Base-by-base conservation (phyloP, 768 basidiomycete species). In the Trametes cingulata region DNA sequence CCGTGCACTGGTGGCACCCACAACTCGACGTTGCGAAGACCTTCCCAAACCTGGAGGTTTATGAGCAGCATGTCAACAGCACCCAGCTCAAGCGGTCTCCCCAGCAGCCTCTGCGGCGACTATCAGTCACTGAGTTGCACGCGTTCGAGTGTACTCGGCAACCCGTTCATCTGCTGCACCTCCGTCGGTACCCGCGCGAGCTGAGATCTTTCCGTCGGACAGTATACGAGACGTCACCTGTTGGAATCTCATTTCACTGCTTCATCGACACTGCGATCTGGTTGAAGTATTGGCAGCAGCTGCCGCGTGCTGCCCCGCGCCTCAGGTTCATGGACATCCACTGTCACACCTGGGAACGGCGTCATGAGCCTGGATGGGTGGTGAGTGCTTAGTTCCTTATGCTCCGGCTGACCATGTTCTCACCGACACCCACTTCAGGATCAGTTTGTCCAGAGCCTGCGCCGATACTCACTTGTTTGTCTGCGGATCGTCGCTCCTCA, bases 221-320 rank as follows among this genome's bases (percentile, higher is more conserved):
- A 7, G n/a, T 60, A 17, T 40, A 41, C 9, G 52, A 53, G 19
- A 49, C 52, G 39, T 54, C 52, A 10, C 59, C 59, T 9, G 59
- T 60, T n/a, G 59, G 59, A n/a, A 41, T 60, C 9, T 22, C 59
- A 15, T 25, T 60, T 27, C 59, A 60, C 19, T 47, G 37, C 27
- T 60, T 60, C 39, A 42, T 60, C 33, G 59, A 60, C 20, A 42
- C 59, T 1, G 39, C 59, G 5, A 15, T n/a, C 2, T 60, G 59
- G 59, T 45, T 60, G 37, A 47, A 54, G 37, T 60, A 54, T 22
- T 60, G 59, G 59, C 39, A 33, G 39, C 59, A 54, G 47, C 45
- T 60, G 17, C 37, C 43, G 14, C 46, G 52, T 29, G 40, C 52
- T 9, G 59, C 59, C 4, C 59, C 59, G 15, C 24, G 59, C 22